phyloP scores from a whole-genome alignment of 1,284 basidiomycete genomes.

The Flammula alnicola region DNA sequence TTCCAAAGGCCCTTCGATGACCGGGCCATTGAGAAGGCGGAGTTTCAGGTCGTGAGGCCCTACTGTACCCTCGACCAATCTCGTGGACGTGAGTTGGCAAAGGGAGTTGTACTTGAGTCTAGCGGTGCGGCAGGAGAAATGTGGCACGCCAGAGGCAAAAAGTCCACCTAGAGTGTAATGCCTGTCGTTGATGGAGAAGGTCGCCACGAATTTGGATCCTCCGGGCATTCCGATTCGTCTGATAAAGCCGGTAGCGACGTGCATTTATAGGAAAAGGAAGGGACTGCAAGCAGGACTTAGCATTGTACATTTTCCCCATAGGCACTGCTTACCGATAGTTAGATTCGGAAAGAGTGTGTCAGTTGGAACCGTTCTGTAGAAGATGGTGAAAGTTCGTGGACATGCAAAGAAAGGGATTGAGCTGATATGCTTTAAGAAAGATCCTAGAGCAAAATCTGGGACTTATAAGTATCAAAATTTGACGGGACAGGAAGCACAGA shows the following conservation, averaged over 20 bases:
- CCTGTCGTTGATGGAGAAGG: constrained; percentile 2
- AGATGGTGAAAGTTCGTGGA: too few relatives aligned
- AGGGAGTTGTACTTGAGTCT: constrained; percentile 4
- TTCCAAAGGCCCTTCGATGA: constrained; percentile 7
- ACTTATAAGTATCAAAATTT: too few relatives aligned
- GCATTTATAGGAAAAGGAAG: too few relatives aligned
- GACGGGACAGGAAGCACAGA: too few relatives aligned
- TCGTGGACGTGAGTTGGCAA: constrained; percentile 7
- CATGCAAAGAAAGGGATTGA: too few relatives aligned
- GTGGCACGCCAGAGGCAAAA: constrained; percentile 1
- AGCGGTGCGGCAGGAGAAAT: constrained; percentile 3
- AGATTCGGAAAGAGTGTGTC: too few relatives aligned
- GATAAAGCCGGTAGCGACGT: constrained; percentile 1
- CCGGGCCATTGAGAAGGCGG: constrained; percentile 5
- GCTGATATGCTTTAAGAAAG: too few relatives aligned
- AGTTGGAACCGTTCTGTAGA: too few relatives aligned
- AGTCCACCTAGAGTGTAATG: constrained; percentile 4
- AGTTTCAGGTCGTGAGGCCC: constrained; percentile 4
- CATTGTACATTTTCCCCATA: too few relatives aligned
- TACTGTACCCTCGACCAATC: constrained; percentile 6
- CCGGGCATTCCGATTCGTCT: background rate
- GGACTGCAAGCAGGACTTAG: too few relatives aligned
- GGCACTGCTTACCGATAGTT: too few relatives aligned
- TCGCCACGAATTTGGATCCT: constrained; percentile 4
- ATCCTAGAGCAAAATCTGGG: too few relatives aligned